Evolutionary conservation across 768 basidiomycete genomes (phyloP), one percentile per base, ranked within the genome.

Genomic region (Mycena chlorophos): DNA sequence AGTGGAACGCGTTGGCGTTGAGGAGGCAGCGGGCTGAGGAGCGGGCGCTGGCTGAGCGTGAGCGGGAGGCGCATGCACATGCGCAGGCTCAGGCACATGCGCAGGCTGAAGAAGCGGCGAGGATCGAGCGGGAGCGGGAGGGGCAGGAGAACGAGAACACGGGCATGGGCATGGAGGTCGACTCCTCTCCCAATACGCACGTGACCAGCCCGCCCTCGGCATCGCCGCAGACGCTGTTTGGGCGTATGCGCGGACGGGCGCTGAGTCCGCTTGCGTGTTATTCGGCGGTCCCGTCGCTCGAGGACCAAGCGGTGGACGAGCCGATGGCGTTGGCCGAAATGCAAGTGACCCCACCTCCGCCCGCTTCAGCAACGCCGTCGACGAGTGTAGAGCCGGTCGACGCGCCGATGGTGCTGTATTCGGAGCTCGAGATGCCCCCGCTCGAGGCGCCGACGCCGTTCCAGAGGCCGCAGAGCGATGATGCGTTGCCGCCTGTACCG

Each of bases 1-100:
- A 62, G 54, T 62, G 60, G 60, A 22, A 6, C 4, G 60, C 60
- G 47, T 43, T 62, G 40, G n/a, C 58, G 14, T 31, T 55, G 50
- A 42, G 60, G 27, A 40, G 60, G 30, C 28, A 51, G 20, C 4
- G 29, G 10, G 60, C 60, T 29, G 2, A 23, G 37, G 58, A 52
- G 51, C 3, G 31, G 50, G 39, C 4, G 47, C 28, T 50, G 43
- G 22, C 3, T 43, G 49, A 29, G 49, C 19, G 17, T 13, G 34
- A 54, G 31, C 6, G 3, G 45, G 31, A 47, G 17, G 17, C 13
- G 5, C 28, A 2, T 16, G 45, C 16, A 14, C n/a, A 4, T 5
- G 29, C n/a, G n/a, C n/a, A n/a, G n/a, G n/a, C n/a, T n/a, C n/a
- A n/a, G n/a, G n/a, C n/a, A n/a, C n/a, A n/a, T n/a, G n/a, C n/a